These are phyloP conservation scores for Umbelopsis ramanniana DNA, from an alignment of 192 early-diverging fungal species.

Conservation along the genomic window DNA sequence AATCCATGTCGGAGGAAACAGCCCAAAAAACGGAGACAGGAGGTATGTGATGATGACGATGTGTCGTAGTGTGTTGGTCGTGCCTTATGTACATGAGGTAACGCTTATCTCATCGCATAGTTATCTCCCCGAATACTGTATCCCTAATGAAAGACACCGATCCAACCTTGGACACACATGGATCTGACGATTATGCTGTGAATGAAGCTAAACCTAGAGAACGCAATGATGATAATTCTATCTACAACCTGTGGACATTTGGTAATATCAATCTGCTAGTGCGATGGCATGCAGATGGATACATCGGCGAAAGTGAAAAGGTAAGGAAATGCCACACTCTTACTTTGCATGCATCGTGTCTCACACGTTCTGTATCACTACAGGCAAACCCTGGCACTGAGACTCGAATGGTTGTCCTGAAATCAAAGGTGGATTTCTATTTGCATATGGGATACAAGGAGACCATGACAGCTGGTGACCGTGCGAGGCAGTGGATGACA, in stretches of 20 bases:
- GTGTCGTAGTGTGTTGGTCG: not conserved
- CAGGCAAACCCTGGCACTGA: not conserved
- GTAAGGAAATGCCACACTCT: too few species aligned
- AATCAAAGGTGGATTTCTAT: constrained; percentile 45
- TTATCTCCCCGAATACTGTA: not conserved
- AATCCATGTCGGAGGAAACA: not conserved
- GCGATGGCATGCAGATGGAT: constrained; percentile 32
- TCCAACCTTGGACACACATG: not conserved
- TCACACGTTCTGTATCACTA: not conserved
- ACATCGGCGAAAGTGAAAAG: not conserved
- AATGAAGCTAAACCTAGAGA: not conserved
- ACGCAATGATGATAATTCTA: not conserved
- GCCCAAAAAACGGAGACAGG: not conserved
- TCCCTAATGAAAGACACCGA: not conserved
- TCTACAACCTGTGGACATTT: constrained; percentile 34
- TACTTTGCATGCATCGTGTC: too few species aligned
- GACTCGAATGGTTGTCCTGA: constrained; percentile 30
- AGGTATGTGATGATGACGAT: not conserved
- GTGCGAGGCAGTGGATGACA: constrained; percentile 38
- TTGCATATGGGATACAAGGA: constrained; percentile 27
- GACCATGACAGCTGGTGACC: constrained; percentile 31
- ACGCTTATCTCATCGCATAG: not conserved
- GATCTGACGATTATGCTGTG: not conserved
- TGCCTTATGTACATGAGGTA: not conserved
- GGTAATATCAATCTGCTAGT: constrained; percentile 36